Base-by-base conservation (phyloP, 345 rosid species). In the Brassica carinata region DNA sequence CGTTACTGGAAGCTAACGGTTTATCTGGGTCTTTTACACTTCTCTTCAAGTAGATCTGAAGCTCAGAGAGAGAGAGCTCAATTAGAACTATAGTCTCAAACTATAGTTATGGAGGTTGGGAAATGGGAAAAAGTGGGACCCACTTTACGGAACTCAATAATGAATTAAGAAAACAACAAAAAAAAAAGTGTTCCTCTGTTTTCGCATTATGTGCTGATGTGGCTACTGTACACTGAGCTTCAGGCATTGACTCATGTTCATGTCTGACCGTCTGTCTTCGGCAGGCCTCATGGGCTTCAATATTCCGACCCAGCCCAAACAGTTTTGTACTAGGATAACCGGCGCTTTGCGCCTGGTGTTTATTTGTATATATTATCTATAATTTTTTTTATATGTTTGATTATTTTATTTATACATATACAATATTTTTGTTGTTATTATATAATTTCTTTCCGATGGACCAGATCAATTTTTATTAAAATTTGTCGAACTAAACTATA, bases 1-100 rank as follows among this genome's bases (percentile, higher is more conserved):
- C 5, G 55, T 5, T 51, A 26, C 29, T 34, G 30, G 61, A 48
- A 31, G 30, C 40, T 19, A 76, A 5, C 8, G 57, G 58, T 69
- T 74, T 40, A 67, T 48, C 64, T 13, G 78, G 59, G 77, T 62
- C 43, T 45, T 17, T 26, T 43, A 17, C 36, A 23, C 82, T 14
- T 19, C 27, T 77, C 64, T 23, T 74, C 64, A 3, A 72, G 73
- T 88, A 87, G 90, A 89, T 89, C 92, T 89, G 77, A 77, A 82
- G 73, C 79, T 71, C 71, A 77, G 77, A 66, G 74, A 30, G 72
- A 81, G 63, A 70, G 36, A 74, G 67, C 13, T 29, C 5, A 17
- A 5, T 5, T 2, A 77, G 77, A 80, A 75, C 26, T 75, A 71
- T 53, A 76, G 73, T 70, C 66, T 80, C 69, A 59, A 55, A 79